Evolutionary conservation across 2,329 filamentous ascomycete species (phyloP).

Genomic region (Alternaria tenuissima): DNA sequence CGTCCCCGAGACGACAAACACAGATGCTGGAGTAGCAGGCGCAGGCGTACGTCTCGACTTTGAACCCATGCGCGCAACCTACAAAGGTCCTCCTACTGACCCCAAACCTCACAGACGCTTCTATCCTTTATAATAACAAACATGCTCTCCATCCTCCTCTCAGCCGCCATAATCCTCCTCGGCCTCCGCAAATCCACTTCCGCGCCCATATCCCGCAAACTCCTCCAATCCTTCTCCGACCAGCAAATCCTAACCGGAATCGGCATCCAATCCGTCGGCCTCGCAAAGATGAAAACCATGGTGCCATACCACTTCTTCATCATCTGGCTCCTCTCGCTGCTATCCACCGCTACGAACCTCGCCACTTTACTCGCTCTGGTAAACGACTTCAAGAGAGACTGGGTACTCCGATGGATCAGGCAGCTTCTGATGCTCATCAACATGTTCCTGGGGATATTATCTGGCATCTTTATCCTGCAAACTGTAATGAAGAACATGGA

Average conservation of each 20-base stretch:
- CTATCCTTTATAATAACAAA: constrained; percentile 74
- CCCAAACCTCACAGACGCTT: constrained; percentile 54
- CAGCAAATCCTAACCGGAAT: constrained; percentile 75
- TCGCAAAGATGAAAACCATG: constrained; percentile 66
- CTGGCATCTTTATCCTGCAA: constrained; percentile 65
- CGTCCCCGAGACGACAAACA: constrained; percentile 56
- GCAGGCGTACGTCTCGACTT: constrained; percentile 58
- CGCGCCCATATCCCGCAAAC: constrained; percentile 66
- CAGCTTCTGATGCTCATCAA: constrained; percentile 73
- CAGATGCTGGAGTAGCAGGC: constrained; percentile 67
- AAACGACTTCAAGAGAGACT: constrained; percentile 71
- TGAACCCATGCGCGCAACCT: not conserved
- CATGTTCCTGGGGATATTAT: constrained; percentile 65
- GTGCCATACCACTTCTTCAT: constrained; percentile 76
- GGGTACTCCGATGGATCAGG: constrained; percentile 71
- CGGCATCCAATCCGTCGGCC: constrained; percentile 70
- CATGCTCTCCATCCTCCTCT: constrained; percentile 63
- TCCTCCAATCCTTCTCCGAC: constrained; percentile 71
- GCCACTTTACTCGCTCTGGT: constrained; percentile 70
- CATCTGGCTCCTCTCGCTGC: constrained; percentile 71
- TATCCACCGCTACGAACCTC: constrained; percentile 72
- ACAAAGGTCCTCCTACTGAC: not conserved
- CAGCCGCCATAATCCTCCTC: constrained; percentile 64
- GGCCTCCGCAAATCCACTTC: constrained; percentile 59
- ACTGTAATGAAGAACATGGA: constrained; percentile 62